Evolutionary conservation across 768 basidiomycete genomes (phyloP), one percentile per base, ranked within the genome.

Genomic region (Termitomyces eurrhizus): DNA sequence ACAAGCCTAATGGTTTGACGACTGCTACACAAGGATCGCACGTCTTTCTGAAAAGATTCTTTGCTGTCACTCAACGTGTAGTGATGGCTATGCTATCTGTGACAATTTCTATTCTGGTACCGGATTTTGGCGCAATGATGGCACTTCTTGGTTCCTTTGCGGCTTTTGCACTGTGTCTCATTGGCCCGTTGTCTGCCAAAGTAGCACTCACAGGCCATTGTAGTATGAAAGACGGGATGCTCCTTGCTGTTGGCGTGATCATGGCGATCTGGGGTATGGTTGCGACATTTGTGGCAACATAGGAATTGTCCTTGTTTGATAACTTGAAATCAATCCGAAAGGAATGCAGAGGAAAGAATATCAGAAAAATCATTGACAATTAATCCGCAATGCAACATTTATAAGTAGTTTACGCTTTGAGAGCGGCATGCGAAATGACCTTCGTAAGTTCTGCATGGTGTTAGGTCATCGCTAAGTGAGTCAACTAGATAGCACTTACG

Each of bases 61-160:
- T 86, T 58, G 73, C 80, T 35, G 71, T 78, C 50, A 53, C 87
- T 39, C 87, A 88, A 64, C 80, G 93, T 55, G 72, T 86, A 29
- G 63, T 75, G 55, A 72, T 94, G 48, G 84, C 89, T 0, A 64
- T 79, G 11, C 66, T 87, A 37, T 82, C 88, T 26, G 86, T 92
- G 13, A 70, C 73, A 36, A 84, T 89, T 29, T 93, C 94, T 21
- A 88, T 93, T 59, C 69, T 83, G 55, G 72, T 95, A 24, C 93
- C 93, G 6, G 83, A 90, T 57, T 95, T 95, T 73, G 85, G 87
- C 63, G 80, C 86, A 5, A 77, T 89, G 72, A 93, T 95, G 90
- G 91, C 93, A 1, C 91, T 97, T 72, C 77, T 98, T 56, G 95
- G 95, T 2, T 88, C 92, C n/a, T 93, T 93, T 71, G 87, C 88